Percentiles rank a stretch among this genome's conserved stretches.
These are phyloP conservation scores for Durusdinium trenchii DNA, from an alignment of 73 alveolate genomes.

Conservation along the genomic window DNA sequence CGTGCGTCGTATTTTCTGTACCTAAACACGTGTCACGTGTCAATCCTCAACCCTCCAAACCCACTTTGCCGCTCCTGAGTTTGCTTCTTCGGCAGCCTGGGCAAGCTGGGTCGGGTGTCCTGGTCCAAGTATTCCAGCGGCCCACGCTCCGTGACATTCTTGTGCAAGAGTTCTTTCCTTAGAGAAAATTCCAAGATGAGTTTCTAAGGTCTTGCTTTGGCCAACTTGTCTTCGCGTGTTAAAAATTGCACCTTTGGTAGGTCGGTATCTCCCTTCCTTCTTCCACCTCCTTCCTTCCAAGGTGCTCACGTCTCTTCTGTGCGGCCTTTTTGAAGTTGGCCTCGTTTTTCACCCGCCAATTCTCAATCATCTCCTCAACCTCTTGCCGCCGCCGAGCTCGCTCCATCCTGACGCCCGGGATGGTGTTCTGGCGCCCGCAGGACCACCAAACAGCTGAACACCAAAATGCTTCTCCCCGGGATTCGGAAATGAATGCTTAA, in stretches of 20 bases:
- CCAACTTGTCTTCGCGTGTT: not conserved
- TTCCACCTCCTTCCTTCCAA: not conserved
- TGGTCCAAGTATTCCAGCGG: conserved; percentile 72
- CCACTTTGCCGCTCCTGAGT: conserved; percentile 21
- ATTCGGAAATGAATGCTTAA: too few species aligned
- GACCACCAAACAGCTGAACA: too few species aligned
- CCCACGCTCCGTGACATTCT: conserved; percentile 71
- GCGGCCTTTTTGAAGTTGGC: conserved; percentile 65
- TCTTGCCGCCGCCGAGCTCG: conserved; percentile 44
- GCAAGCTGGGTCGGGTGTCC: not conserved
- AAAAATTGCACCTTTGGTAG: not conserved
- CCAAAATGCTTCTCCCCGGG: too few species aligned
- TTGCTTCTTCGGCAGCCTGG: conserved; percentile 86
- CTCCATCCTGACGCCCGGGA: conserved; percentile 14
- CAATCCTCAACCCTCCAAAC: not conserved
- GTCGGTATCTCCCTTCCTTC: not conserved
- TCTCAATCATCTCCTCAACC: conserved; percentile 84
- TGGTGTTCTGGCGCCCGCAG: too few species aligned
- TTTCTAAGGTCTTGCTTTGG: not conserved
- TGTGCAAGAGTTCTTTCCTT: conserved; percentile 54
- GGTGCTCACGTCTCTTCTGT: conserved; percentile 38
- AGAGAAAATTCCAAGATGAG: not conserved
- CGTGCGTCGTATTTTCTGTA: not conserved
- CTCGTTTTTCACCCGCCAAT: conserved; percentile 66
- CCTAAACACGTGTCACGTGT: too few species aligned